phyloP scores from a whole-genome alignment of 2,329 filamentous ascomycete genomes.

The Sporothrix sp. region DNA sequence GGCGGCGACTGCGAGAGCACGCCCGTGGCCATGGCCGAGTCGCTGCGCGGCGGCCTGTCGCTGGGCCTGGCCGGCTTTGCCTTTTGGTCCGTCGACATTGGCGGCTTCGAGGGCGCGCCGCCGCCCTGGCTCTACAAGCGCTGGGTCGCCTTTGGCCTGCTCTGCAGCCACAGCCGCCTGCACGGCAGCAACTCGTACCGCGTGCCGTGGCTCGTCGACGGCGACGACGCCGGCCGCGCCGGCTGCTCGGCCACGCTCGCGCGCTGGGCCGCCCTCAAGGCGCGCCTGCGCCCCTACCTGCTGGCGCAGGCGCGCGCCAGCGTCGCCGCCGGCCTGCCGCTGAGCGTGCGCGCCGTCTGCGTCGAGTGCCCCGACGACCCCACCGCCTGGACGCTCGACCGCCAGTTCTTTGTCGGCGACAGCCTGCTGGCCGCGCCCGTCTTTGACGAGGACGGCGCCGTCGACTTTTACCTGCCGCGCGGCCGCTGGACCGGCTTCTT shows the following conservation, averaged over 20 bases:
- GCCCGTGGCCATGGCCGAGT: slow-evolving; percentile 63
- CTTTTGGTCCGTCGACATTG: slow-evolving; percentile 26
- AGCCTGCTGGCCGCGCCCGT: background rate
- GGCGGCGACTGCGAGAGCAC: slow-evolving; percentile 68
- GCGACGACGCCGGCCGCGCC: slow-evolving; percentile 47
- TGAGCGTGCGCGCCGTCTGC: slow-evolving; percentile 52
- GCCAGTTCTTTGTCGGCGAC: slow-evolving; percentile 59
- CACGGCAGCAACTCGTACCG: slow-evolving; percentile 63
- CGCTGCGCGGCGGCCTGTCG: slow-evolving; percentile 23
- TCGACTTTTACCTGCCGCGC: slow-evolving; percentile 54
- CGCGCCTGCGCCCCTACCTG: background rate
- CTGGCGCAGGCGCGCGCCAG: background rate
- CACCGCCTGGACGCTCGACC: slow-evolving; percentile 58
- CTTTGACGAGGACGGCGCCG: slow-evolving; percentile 44
- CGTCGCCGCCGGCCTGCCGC: slow-evolving; percentile 11
- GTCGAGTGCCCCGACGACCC: slow-evolving; percentile 62
- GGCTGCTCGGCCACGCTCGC: background rate
- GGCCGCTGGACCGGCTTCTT: slow-evolving; percentile 40
- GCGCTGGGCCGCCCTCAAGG: background rate
- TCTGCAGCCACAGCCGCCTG: slow-evolving; percentile 60
- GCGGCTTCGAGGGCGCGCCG: slow-evolving; percentile 54
- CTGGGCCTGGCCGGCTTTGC: slow-evolving; percentile 23
- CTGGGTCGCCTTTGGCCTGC: slow-evolving; percentile 66
- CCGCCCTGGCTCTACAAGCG: slow-evolving; percentile 63
- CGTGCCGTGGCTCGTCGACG: slow-evolving; percentile 64